A percentile compares a stretch with the other conserved stretches of the same genome.
phyloP scores from a whole-genome alignment of 2,329 filamentous ascomycete species.

The Aspergillus puulaauensis region DNA sequence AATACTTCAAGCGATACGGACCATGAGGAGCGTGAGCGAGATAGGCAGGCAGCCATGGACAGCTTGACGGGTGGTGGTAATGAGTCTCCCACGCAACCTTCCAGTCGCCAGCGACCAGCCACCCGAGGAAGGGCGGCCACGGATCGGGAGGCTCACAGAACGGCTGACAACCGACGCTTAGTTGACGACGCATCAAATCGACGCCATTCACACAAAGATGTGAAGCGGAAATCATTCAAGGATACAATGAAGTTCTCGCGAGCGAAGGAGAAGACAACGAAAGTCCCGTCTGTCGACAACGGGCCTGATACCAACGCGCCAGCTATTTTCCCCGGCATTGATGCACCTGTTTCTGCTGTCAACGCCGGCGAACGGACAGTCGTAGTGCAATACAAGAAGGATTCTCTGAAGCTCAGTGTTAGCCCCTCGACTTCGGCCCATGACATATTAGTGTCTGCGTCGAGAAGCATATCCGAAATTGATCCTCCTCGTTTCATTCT shows the following conservation, averaged over 20 bases:
- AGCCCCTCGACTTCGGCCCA: slow-evolving; percentile 70
- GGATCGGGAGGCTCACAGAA: slow-evolving; percentile 3
- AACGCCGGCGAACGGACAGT: slow-evolving; percentile 77
- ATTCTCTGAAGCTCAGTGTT: slow-evolving; percentile 69
- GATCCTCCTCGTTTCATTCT: slow-evolving; percentile 67
- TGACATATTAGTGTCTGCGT: slow-evolving; percentile 70
- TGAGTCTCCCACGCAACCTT: not conserved
- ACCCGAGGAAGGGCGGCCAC: slow-evolving; percentile 14
- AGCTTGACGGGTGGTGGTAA: slow-evolving; percentile 31
- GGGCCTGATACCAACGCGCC: slow-evolving; percentile 17
- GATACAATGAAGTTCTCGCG: slow-evolving; percentile 29
- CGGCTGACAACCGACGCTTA: not conserved
- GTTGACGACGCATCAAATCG: slow-evolving; percentile 1
- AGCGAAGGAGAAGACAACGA: slow-evolving; percentile 13
- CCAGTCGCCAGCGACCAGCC: slow-evolving; percentile 11
- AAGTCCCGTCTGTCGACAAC: not conserved
- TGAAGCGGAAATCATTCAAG: slow-evolving; percentile 30
- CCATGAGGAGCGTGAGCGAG: slow-evolving; percentile 23
- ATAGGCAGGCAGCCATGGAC: slow-evolving; percentile 35
- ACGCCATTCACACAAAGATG: slow-evolving; percentile 16
- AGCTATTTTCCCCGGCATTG: slow-evolving; percentile 54
- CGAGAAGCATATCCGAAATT: slow-evolving; percentile 63
- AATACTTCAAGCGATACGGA: slow-evolving; percentile 7
- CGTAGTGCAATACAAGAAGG: slow-evolving; percentile 69
- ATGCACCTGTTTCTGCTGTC: slow-evolving; percentile 77